phyloP scores from a whole-genome alignment of 2,329 filamentous ascomycete species.

The Pseudogymnoascus sp. region DNA sequence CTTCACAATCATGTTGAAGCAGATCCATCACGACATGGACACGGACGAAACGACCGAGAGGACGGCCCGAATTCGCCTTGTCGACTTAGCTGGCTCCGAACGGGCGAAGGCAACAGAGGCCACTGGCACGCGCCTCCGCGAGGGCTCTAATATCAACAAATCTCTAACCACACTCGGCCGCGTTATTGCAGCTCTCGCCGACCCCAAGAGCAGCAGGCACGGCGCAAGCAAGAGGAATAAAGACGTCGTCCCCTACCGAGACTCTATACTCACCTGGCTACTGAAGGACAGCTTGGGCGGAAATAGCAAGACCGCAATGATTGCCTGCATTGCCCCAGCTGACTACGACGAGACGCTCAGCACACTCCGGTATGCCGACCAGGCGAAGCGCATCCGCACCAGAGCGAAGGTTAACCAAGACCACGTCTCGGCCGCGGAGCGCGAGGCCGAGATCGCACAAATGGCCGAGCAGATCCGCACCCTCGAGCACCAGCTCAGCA shows the following conservation, averaged over 20 bases:
- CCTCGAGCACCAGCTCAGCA: slow-evolving; percentile 60
- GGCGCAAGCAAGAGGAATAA: slow-evolving; percentile 53
- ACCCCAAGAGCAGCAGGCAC: slow-evolving; percentile 53
- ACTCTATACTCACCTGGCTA: slow-evolving; percentile 77
- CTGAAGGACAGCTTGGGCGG: slow-evolving; percentile 93
- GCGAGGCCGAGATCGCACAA: slow-evolving; percentile 85
- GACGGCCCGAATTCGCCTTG: slow-evolving; percentile 84
- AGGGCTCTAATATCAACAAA: slow-evolving; percentile 98
- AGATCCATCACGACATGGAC: slow-evolving; percentile 94
- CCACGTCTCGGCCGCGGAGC: slow-evolving; percentile 81
- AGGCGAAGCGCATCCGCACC: slow-evolving; percentile 94
- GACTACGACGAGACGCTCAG: slow-evolving; percentile 97
- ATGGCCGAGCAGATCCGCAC: slow-evolving; percentile 92
- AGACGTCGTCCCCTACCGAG: slow-evolving; percentile 83
- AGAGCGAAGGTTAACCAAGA: slow-evolving; percentile 94
- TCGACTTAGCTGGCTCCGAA: slow-evolving; percentile 92
- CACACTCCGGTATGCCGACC: slow-evolving; percentile 92
- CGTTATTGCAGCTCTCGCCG: slow-evolving; percentile 82
- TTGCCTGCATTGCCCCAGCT: slow-evolving; percentile 88
- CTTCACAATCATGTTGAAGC: slow-evolving; percentile 95
- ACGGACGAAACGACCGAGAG: slow-evolving; percentile 98
- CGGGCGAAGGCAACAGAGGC: slow-evolving; percentile 93
- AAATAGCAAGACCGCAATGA: slow-evolving; percentile 98
- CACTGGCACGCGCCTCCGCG: slow-evolving; percentile 79
- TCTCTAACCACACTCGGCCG: slow-evolving; percentile 91